Percentiles rank a stretch among this genome's conserved stretches.
Conservation (phyloP, 2,329 filamentous ascomycete species). For the Fusarium torulosum region DNA sequence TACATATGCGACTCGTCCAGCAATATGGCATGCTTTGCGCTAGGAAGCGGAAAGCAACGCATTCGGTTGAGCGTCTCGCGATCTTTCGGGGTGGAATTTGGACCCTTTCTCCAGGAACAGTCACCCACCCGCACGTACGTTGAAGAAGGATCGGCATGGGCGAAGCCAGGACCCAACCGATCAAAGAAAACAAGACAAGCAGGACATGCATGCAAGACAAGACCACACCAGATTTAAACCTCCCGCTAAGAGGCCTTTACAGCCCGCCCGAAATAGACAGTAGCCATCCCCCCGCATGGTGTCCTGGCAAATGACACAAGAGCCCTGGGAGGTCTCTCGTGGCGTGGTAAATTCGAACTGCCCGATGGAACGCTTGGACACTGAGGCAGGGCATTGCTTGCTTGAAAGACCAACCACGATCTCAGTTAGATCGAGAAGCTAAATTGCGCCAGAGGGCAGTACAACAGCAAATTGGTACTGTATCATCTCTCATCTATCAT, state of each 20-base stretch:
- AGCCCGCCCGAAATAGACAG: constrained; percentile 41
- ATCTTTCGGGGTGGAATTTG: constrained; percentile 13
- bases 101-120: constrained; percentile 24
- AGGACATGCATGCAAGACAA: not conserved
- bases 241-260: not conserved
- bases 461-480: not conserved
- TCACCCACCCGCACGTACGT: constrained; percentile 15
- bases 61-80: constrained; percentile 18
- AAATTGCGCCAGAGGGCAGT: constrained; percentile 27
- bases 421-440: constrained; percentile 44
- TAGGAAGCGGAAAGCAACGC: constrained; percentile 22
- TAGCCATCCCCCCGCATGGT: constrained; percentile 32
- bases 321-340: constrained; percentile 22
- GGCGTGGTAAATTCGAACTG: constrained; percentile 24
- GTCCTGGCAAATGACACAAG: constrained; percentile 44
- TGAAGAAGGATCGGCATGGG: constrained; percentile 37
- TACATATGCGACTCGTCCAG: not conserved
- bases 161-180: constrained; percentile 29
- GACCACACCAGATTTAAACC: constrained; percentile 31
- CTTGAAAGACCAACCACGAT: constrained; percentile 32
- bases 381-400: constrained; percentile 22
- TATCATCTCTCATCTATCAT: not conserved
- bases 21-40: constrained; percentile 25
- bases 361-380: constrained; percentile 31
- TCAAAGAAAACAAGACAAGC: not conserved